Base-by-base conservation (phyloP, 345 rosid genomes). In the Gossypium rotundifolium region DNA sequence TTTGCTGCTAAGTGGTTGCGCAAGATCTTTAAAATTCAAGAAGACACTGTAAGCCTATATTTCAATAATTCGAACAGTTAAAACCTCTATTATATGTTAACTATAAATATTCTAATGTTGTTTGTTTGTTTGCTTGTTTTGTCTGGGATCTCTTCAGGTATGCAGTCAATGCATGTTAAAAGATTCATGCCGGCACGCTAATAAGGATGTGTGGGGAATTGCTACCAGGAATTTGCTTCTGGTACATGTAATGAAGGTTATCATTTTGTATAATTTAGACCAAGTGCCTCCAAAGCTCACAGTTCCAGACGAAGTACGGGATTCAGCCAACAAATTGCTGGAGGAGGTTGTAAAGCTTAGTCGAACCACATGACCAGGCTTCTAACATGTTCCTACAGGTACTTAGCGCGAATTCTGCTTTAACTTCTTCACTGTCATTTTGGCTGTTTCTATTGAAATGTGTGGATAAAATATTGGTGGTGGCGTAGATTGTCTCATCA, bases 1-100 rank as follows among this genome's bases (percentile, higher is more conserved):
- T 86, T 85, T 67, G 80, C 93, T 77, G 97, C 97, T 44, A 93
- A 93, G 81, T 83, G 84, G 68, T 57, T 93, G 82, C 96, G 98
- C 46, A 73, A 54, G 44, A 88, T 80, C 81, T 90, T 91, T 58
- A 65, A 81, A 46, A 88, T 93, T 74, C 83, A 81, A 75, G 98
- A 93, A 81, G 75, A 88, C 71, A 84, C 72, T 68, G 97, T 93
- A 86, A 85, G 92, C 48, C 57, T n/a, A 38, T 65, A 52, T 73
- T 70, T 62, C 63, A 11, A 33, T 75, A 58, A 65, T 70, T 9
- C 57, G 9, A 9, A 38, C 23, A 23, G 11, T 22, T 29, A 63
- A 66, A 29, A 10, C 27, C 45, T 38, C 0, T 65, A 3, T 25
- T 20, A 2, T 20, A 3, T 53, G 29, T 69, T 8, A 18, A 42